Evolutionary conservation across 371 early-diverging fungal species (phyloP).

Genomic region (Neoconidiobolus thromboides): DNA sequence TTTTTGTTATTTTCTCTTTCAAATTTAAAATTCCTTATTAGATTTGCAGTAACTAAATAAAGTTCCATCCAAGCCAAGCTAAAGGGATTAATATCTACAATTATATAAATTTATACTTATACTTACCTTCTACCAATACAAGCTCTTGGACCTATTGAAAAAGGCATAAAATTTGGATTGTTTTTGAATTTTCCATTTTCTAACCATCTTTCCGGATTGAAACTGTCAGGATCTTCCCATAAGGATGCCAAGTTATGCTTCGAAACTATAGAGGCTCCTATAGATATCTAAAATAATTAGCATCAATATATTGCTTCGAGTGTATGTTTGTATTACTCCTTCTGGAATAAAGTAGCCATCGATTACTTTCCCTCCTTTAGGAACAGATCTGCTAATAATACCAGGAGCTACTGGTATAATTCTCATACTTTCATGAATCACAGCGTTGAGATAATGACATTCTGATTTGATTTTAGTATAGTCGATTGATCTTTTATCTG

Average conservation of each 20-base stretch:
- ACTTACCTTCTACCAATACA: constrained; percentile 4
- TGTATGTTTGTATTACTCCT: not conserved
- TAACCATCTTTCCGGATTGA: constrained; percentile 2
- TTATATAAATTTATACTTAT: not conserved
- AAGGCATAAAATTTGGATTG: not conserved
- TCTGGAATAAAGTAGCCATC: constrained; percentile 10
- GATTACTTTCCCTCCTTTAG: constrained; percentile 11
- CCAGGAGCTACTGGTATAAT: not conserved
- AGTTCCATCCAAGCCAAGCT: not conserved
- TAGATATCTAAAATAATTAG: not conserved
- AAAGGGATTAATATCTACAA: not conserved
- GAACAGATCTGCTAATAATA: constrained; percentile 11
- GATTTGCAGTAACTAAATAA: not conserved
- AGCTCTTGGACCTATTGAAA: constrained; percentile 1
- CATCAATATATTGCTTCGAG: not conserved
- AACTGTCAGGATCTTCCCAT: not conserved
- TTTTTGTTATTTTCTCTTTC: too few relatives aligned
- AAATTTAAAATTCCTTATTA: too few relatives aligned
- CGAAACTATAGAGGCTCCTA: not conserved
- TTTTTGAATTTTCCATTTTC: not conserved
- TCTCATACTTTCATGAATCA: constrained; percentile 4
- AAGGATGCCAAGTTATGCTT: not conserved
- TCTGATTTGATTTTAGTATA: not conserved
- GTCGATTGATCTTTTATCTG: not conserved
- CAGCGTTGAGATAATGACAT: constrained; percentile 2